Evolutionary conservation across 768 basidiomycete species (phyloP), one percentile per base, ranked within the genome.

Genomic region (Mycena pura): DNA sequence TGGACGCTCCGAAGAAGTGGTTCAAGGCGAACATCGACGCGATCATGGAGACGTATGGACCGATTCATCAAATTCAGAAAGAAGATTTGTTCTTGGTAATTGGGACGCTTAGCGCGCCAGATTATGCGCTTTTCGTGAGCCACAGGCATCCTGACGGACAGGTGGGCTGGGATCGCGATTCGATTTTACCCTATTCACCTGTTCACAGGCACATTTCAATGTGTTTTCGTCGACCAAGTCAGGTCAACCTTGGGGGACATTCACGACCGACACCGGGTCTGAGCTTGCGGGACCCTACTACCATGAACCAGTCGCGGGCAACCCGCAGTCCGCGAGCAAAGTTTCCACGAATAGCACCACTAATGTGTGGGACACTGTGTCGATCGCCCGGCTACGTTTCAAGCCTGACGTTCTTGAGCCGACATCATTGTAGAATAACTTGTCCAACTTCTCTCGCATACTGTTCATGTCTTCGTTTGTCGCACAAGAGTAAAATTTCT

Each of bases 211-310:
- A 6, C 85, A 88, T 69, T 93, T 93, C 76, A 89, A 90, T 58
- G 87, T 91, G 13, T 88, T 85, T 68, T 75, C 83, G 3, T 74
- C 81, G 1, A 75, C 82, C 3, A 79, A 74, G 57, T 68, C 69
- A 28, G 86, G 87, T 4, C 81, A 86, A 41, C 83, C 86, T 2
- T 95, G 92, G 92, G 92, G 92, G 7, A 80, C 81, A 15, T 92
- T 91, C 71, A 84, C 86, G 3, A 82, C 84, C 47, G 83, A 88
- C 70, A 81, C 78, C 0, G 79, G 83, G 14, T 73, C 73, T 4
- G 79, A 78, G 21, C 64, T 72, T 34, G 73, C 74, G 14, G 86
- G 86, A 5, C 84, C 84, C 0, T 74, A 72, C 2, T 86, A 86
- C 63, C 75, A 78, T 47, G 81, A 86, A 49, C 69, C 75, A 3